A percentile compares a stretch with the other conserved stretches of the same genome.
Evolutionary conservation across 257 asterid genomes (phyloP).

Genomic region (Solanum appendiculatum): DNA sequence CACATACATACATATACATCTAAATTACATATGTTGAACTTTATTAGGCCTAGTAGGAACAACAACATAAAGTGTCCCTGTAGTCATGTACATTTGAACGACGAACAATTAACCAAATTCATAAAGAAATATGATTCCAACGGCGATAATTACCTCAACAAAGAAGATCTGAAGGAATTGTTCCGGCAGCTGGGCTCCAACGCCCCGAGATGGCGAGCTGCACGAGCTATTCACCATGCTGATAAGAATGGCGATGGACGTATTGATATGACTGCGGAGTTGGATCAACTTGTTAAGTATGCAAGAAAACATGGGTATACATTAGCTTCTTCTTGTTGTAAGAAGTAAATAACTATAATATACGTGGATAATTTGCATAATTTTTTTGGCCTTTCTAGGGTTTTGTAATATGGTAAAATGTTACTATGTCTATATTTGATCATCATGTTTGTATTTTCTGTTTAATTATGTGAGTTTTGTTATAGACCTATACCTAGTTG

Average conservation of each 20-base stretch:
- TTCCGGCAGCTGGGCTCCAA: not conserved
- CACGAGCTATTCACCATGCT: not conserved
- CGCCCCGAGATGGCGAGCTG: conserved; percentile 6
- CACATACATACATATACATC: not conserved
- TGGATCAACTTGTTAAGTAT: not conserved
- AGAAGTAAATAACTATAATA: not conserved
- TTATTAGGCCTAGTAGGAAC: not conserved
- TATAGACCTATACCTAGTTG: not conserved
- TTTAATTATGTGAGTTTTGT: not conserved
- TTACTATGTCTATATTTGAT: not conserved
- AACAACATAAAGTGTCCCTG: not conserved
- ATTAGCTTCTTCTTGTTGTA: not conserved
- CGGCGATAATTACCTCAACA: not conserved
- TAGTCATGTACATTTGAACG: not conserved
- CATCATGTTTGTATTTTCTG: not conserved
- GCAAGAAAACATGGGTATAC: not conserved
- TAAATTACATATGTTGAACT: not conserved
- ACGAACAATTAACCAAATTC: not conserved
- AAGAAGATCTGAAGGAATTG: not conserved
- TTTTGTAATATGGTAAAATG: not conserved
- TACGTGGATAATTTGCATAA: not conserved
- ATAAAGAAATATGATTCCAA: not conserved
- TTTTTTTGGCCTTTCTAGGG: not conserved
- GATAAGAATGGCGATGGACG: conserved; percentile 6
- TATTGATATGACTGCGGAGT: not conserved